Base-by-base conservation (phyloP, 495 filamentous ascomycete species). In the Talaromyces proteolyticus region DNA sequence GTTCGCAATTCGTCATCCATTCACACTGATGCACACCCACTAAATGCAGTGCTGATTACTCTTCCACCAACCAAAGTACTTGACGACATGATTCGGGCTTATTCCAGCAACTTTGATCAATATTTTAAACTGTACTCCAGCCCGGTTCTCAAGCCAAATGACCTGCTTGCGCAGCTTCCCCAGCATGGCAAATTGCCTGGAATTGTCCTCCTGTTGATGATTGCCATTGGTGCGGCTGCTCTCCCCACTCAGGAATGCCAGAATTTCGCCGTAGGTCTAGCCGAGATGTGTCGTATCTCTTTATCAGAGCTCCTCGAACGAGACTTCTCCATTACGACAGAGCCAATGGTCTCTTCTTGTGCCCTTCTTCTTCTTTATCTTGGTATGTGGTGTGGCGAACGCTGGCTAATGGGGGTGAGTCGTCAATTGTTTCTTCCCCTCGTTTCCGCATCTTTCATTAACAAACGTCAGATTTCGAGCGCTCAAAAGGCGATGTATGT, bases 301-400 rank as follows among this genome's bases (percentile, higher is more conserved):
- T 70, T 86, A 18, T 82, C 82, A 52, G 79, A 84, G 52, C 69
- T 79, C 6, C 80, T 85, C 44, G 81, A 85, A 66, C 82, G 79
- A 53, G 77, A 86, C 49, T 71, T 84, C 44, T 72, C 78, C 56
- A 72, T 84, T 57, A 72, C 73, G 23, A 73, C 77, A 4, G 78
- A 84, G 58, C 77, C 77, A 1, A 73, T 70, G 11, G 69, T 80
- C 0, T 69, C 83, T 44, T 73, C 78, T 23, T 79, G 79, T 36
- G 81, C 80, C 0, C 62, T 86, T 5, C 68, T 86, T 10, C 84
- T 84, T 58, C 78, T 72, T 1, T 66, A 82, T 2, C 67, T 81
- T 8, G 80, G 77, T 4, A 77, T 76, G 0, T 86, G 82, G 82
- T 80, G 80, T 56, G 81, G 82, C 42, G 82, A 86, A 58, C 84